Evolutionary conservation across 441 rosid genomes (phyloP).

Genomic region (Populus hybrid): DNA sequence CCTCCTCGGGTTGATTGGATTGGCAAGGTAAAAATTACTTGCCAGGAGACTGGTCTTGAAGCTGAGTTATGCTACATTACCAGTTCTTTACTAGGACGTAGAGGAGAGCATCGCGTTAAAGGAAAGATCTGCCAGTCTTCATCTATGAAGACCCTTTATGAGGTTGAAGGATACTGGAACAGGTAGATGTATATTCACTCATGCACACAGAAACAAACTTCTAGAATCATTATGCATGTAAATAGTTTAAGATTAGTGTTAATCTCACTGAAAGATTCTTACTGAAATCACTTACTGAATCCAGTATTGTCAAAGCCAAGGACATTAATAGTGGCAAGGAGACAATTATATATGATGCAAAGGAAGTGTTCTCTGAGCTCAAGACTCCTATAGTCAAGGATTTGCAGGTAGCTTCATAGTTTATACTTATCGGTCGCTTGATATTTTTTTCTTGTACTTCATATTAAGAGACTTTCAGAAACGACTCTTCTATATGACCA

Average conservation of each 20-base stretch:
- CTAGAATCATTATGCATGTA: neutral
- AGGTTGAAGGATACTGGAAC: slow-evolving; percentile 68
- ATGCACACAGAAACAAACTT: neutral
- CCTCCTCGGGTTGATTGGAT: slow-evolving; percentile 69
- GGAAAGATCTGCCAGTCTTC: slow-evolving; percentile 61
- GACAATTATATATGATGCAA: slow-evolving; percentile 53
- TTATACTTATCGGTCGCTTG: neutral
- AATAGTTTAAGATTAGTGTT: neutral
- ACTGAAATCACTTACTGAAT: neutral
- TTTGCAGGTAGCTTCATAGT: slow-evolving; percentile 35
- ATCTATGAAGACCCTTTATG: slow-evolving; percentile 38
- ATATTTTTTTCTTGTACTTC: neutral
- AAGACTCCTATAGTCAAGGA: slow-evolving; percentile 59
- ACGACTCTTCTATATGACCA: neutral
- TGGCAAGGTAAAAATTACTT: slow-evolving; percentile 50
- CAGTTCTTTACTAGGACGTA: slow-evolving; percentile 39
- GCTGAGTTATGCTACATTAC: slow-evolving; percentile 47
- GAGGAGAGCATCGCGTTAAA: slow-evolving; percentile 39
- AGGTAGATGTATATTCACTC: slow-evolving; percentile 25
- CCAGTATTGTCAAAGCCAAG: slow-evolving; percentile 55
- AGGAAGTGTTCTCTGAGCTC: slow-evolving; percentile 41
- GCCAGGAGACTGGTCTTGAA: slow-evolving; percentile 57
- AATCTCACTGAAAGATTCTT: neutral
- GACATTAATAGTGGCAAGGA: slow-evolving; percentile 42
- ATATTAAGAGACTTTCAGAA: neutral